Evolutionary conservation across 495 filamentous ascomycete species (phyloP).

Genomic region (Glonium stellatum): DNA sequence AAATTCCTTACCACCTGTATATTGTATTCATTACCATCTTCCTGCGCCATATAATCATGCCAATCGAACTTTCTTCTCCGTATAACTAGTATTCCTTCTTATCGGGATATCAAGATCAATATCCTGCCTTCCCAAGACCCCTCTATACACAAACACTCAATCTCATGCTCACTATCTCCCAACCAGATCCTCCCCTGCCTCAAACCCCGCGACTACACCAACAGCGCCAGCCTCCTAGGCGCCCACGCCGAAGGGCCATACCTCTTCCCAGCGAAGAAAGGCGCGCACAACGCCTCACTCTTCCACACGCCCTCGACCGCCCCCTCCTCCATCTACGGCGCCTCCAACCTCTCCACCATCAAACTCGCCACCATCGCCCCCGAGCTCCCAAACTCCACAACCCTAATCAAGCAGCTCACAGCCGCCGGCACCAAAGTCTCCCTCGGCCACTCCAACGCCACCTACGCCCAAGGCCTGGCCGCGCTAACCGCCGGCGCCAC

Average conservation of each 20-base stretch:
- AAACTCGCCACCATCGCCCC: constrained; percentile 39
- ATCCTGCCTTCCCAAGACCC: background rate
- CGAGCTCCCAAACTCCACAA: constrained; percentile 29
- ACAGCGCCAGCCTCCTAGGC: constrained; percentile 35
- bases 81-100: too few relatives aligned
- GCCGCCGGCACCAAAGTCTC: constrained; percentile 31
- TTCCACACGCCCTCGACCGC: constrained; percentile 29
- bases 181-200: constrained; percentile 37
- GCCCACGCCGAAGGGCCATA: constrained; percentile 41
- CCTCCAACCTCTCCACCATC: constrained; percentile 19
- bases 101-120: too few relatives aligned
- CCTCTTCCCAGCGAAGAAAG: constrained; percentile 36
- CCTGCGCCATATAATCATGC: too few relatives aligned
- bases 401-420: constrained; percentile 29
- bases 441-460: constrained; percentile 37
- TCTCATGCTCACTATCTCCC: background rate
- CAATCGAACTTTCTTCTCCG: too few relatives aligned
- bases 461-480: constrained; percentile 31
- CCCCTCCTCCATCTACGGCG: constrained; percentile 32
- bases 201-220: constrained; percentile 25
- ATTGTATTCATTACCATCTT: too few relatives aligned
- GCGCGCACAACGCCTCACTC: constrained; percentile 36
- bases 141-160: background rate
- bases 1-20: too few relatives aligned
- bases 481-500: constrained; percentile 35